These are phyloP conservation scores for Entoloma clypeatum DNA, from an alignment of 1,284 basidiomycete genomes.

Conservation along the genomic window DNA sequence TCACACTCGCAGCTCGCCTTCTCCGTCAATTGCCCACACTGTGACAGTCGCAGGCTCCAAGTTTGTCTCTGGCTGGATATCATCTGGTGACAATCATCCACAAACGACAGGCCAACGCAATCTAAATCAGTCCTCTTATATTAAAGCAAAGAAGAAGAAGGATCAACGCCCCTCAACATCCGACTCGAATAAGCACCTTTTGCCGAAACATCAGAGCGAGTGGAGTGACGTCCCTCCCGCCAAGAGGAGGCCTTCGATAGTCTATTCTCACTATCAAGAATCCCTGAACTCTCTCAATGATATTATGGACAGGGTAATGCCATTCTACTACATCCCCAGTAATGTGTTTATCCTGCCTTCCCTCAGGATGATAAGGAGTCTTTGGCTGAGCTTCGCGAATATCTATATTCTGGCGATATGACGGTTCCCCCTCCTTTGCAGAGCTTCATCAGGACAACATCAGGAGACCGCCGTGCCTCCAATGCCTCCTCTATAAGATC, in stretches of 20 bases:
- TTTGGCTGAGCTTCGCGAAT: constrained; percentile 68
- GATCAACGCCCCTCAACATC: constrained; percentile 45
- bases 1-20: constrained; percentile 51
- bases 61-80: constrained; percentile 16
- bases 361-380: constrained; percentile 67
- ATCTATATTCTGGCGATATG: constrained; percentile 44
- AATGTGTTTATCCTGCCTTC: constrained; percentile 11
- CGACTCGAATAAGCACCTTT: constrained; percentile 50
- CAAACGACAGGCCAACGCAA: constrained; percentile 35
- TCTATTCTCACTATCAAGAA: constrained; percentile 73
- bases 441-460: constrained; percentile 15
- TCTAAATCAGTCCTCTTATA: constrained; percentile 46
- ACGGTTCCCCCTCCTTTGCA: constrained; percentile 19
- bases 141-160: constrained; percentile 41
- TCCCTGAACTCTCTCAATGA: constrained; percentile 73
- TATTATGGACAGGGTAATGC: constrained; percentile 68
- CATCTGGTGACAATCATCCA: constrained; percentile 20
- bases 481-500: constrained; percentile 42
- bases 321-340: constrained; percentile 6
- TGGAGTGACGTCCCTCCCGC: constrained; percentile 5
- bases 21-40: constrained; percentile 28
- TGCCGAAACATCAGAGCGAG: constrained; percentile 30
- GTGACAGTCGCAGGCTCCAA: constrained; percentile 11
- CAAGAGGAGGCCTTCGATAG: constrained; percentile 34
- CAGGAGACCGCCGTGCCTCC: constrained; percentile 30